phyloP scores from a whole-genome alignment of 768 basidiomycete species.

The Cyclocybe aegerita region DNA sequence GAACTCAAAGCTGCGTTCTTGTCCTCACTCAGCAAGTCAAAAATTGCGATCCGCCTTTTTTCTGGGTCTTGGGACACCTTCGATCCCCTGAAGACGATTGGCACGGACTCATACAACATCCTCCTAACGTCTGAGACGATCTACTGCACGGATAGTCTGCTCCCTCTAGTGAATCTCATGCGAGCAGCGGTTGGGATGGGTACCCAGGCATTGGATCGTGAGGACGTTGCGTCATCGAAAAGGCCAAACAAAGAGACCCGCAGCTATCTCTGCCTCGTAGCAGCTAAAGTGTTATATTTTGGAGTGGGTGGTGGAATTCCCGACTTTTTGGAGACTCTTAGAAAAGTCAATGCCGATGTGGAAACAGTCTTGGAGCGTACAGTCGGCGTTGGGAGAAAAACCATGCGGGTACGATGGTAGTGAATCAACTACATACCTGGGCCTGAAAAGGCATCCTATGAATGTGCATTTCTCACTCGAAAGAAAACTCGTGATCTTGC shows the following conservation, averaged over 20 bases:
- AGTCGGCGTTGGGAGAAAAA: conserved; percentile 66
- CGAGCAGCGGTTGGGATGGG: conserved; percentile 30
- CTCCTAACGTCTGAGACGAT: conserved; percentile 93
- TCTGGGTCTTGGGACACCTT: conserved; percentile 79
- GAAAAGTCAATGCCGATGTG: conserved; percentile 31
- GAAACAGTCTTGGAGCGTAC: conserved; percentile 65
- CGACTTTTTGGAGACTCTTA: conserved; percentile 65
- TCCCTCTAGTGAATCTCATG: conserved; percentile 56
- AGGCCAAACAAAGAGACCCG: background rate
- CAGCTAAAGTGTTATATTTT: conserved; percentile 92
- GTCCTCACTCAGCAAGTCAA: conserved; percentile 48
- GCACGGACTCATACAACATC: conserved; percentile 54
- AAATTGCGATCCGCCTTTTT: conserved; percentile 71
- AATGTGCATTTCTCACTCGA: background rate
- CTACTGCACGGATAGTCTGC: conserved; percentile 68
- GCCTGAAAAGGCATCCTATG: background rate
- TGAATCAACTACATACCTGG: background rate
- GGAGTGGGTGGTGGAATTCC: conserved; percentile 89
- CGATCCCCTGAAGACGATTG: conserved; percentile 28
- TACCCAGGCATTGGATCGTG: background rate
- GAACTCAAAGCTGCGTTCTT: conserved; percentile 66
- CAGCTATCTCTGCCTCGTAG: conserved; percentile 63
- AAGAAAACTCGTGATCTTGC: background rate
- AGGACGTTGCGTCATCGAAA: conserved; percentile 7
- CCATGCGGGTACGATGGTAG: conserved; percentile 19